A percentile compares a stretch with the other conserved stretches of the same genome.
phyloP scores from a whole-genome alignment of 257 asterid genomes.

The Capsicum rhomboideum region DNA sequence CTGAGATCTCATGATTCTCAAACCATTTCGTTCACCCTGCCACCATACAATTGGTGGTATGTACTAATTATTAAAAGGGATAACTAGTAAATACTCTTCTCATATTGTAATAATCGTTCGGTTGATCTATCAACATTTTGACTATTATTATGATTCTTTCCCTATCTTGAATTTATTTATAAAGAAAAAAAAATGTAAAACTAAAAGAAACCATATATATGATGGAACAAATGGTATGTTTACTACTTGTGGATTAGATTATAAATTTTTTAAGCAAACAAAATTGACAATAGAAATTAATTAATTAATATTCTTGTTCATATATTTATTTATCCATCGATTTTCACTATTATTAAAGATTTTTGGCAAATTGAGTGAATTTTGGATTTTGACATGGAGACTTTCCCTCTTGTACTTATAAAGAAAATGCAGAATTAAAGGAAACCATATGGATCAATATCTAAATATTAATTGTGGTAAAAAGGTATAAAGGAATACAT shows the following conservation, averaged over 20 bases:
- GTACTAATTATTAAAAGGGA: not conserved
- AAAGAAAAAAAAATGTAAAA: not conserved
- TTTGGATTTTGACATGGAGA: not conserved
- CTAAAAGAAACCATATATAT: not conserved
- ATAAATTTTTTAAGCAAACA: too few species aligned
- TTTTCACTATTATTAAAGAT: not conserved
- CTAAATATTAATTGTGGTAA: not conserved
- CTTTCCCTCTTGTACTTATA: not conserved
- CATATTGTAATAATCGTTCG: not conserved
- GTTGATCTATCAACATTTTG: not conserved
- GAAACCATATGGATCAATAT: not conserved
- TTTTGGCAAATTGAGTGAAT: not conserved
- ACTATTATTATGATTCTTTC: not conserved
- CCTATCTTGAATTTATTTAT: not conserved
- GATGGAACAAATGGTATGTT: not conserved
- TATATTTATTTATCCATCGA: too few species aligned
- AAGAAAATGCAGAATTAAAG: not conserved
- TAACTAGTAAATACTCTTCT: not conserved
- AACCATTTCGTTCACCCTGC: too few species aligned
- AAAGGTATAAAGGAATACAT: not conserved
- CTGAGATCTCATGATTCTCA: too few species aligned
- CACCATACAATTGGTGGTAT: not conserved
- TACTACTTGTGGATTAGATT: not conserved
- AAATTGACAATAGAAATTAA: not conserved
- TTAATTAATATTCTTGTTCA: not conserved